phyloP scores from a whole-genome alignment of 257 asterid genomes.

The Solanum chaucha region DNA sequence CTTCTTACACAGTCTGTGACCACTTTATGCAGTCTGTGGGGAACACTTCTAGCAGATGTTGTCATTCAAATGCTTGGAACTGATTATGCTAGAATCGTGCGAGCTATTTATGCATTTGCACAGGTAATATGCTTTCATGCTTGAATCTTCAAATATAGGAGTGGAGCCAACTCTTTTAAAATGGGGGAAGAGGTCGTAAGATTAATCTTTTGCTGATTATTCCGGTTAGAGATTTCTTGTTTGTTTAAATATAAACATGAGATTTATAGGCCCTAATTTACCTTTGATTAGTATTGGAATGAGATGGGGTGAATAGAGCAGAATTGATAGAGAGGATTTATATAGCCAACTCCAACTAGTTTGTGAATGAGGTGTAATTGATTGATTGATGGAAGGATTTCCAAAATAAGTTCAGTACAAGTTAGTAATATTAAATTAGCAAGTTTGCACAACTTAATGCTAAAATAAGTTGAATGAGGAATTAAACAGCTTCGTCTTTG shows the following conservation, averaged over 20 bases:
- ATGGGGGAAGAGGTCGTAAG: not conserved
- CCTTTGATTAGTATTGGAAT: not conserved
- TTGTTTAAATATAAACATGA: not conserved
- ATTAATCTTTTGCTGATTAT: not conserved
- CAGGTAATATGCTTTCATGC: conserved; percentile 45
- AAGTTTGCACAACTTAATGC: not conserved
- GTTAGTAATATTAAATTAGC: not conserved
- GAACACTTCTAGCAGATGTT: conserved; percentile 81
- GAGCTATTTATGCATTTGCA: conserved; percentile 85
- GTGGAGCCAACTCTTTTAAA: not conserved
- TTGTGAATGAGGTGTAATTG: not conserved
- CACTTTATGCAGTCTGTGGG: conserved; percentile 71
- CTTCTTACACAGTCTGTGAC: not conserved
- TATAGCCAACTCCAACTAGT: not conserved
- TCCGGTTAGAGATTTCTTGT: not conserved
- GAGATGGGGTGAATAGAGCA: not conserved
- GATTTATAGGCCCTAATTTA: not conserved
- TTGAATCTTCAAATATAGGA: not conserved
- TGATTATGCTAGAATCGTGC: conserved; percentile 82
- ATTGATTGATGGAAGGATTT: not conserved
- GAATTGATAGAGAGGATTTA: not conserved
- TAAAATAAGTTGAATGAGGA: not conserved
- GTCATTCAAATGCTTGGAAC: conserved; percentile 98
- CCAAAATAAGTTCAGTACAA: not conserved
- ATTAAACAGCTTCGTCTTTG: not conserved